Base-by-base conservation (phyloP, 2,329 filamentous ascomycete species). In the Exophiala phaeomuriformis region DNA sequence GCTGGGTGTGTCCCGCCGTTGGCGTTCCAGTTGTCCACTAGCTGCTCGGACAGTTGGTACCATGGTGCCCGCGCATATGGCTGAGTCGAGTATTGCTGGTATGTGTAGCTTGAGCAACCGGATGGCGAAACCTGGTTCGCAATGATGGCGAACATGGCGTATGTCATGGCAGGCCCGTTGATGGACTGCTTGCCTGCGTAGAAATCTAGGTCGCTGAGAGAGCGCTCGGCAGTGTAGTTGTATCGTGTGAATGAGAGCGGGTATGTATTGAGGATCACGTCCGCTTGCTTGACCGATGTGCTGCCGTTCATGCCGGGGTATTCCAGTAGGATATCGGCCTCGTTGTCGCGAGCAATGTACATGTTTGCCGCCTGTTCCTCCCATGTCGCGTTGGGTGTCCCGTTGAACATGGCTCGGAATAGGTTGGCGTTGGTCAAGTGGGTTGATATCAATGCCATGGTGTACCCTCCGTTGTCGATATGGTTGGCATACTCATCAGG, bases 141-240 rank as follows among this genome's bases (percentile, higher is more conserved):
- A 31, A 82, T 79, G 45, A 86, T 79, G 44, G 80, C 79, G 67
- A 85, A 86, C 6, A 85, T 80, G 6, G 81, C 81, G 66, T 84
- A 88, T 1, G 84, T 87, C 84, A 88, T 88, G 2, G 80, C 84
- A 1, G 84, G 84, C 0, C 84, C 84, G 59, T 85, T 77, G 1
- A 77, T 70, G 1, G 82, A 84, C 67, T 87, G 84, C 51, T 82
- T 83, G 42, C 79, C 79, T 3, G 84, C 83, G 62, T 87, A 86
- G 63, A 85, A 87, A 61, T 86, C 81, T 19, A 86, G 68, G 59
- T 86, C 80, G 31, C 71, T 74, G 44, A 79, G 66, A 9, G 75
- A 76, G 60, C 78, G 66, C 32, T 69, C 60, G 1, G 64, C 74
- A 19, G 66, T 77, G 60, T 78, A 77, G 41, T 80, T 77, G 46